phyloP scores from a whole-genome alignment of 164 flowering plant genomes.

The Magnolia sinica region DNA sequence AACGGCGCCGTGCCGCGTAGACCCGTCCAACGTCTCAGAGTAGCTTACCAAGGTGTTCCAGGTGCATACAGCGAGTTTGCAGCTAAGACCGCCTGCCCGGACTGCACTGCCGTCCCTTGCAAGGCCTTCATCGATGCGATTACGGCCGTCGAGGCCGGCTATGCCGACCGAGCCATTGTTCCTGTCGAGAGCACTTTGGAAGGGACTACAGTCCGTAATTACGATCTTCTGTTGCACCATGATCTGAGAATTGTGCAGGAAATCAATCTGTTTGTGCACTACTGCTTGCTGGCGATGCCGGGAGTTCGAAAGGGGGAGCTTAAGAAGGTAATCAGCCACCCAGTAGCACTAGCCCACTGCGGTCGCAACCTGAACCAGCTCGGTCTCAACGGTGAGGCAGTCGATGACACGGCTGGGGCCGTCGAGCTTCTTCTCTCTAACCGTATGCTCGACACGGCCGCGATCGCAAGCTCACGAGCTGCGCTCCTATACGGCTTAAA shows the following conservation, averaged over 20 bases:
- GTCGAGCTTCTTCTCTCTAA: slow-evolving; percentile 23
- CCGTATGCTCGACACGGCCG: slow-evolving; percentile 26
- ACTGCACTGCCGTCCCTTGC: slow-evolving; percentile 24
- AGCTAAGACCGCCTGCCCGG: slow-evolving; percentile 21
- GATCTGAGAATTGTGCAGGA: slow-evolving; percentile 23
- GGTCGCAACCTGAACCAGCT: slow-evolving; percentile 16
- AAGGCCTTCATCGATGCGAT: slow-evolving; percentile 17
- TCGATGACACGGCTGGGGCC: slow-evolving; percentile 33
- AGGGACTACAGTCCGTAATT: slow-evolving; percentile 24
- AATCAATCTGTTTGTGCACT: slow-evolving; percentile 21
- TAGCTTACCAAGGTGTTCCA: slow-evolving; percentile 29
- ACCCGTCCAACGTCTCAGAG: slow-evolving; percentile 1
- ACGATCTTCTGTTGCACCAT: slow-evolving; percentile 18
- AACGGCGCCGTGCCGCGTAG: not conserved
- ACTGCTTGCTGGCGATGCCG: slow-evolving; percentile 28
- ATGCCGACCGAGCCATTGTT: slow-evolving; percentile 21
- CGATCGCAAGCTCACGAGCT: slow-evolving; percentile 26
- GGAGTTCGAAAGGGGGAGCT: slow-evolving; percentile 23
- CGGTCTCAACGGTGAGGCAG: slow-evolving; percentile 19
- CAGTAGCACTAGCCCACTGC: slow-evolving; percentile 31
- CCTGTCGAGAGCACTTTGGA: slow-evolving; percentile 31
- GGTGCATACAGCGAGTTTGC: slow-evolving; percentile 33
- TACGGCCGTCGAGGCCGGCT: slow-evolving; percentile 18
- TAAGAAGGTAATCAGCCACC: slow-evolving; percentile 27
- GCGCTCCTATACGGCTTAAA: slow-evolving; percentile 24